Conservation (phyloP, 345 rosid species). For the Jatropha curcas region DNA sequence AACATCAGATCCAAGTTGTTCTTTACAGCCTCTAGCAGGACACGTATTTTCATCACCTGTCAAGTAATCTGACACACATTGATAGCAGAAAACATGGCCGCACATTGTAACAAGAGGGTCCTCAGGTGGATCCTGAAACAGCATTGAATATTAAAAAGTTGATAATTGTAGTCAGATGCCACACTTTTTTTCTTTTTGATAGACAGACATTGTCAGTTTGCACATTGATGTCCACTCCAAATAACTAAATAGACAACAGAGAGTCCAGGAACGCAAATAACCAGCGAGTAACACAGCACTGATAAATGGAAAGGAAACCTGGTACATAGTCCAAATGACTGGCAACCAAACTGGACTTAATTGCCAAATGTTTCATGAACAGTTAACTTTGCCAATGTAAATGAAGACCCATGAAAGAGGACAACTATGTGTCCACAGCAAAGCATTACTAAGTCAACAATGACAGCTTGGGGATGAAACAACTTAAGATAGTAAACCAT, state of each 20-base stretch:
- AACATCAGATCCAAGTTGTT: conserved; percentile 66
- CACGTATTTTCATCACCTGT: conserved; percentile 83
- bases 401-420: neutral
- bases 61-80: conserved; percentile 74
- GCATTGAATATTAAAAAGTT: conserved; percentile 21
- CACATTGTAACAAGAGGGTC: conserved; percentile 83
- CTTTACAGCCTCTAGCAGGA: conserved; percentile 66
- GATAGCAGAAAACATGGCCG: conserved; percentile 88
- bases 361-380: neutral
- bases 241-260: neutral
- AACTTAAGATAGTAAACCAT: neutral
- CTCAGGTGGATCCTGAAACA: conserved; percentile 89
- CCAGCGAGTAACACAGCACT: neutral
- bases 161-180: neutral
- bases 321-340: neutral
- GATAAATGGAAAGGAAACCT: neutral
- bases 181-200: neutral
- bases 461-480: neutral
- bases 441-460: neutral
- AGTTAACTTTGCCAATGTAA: neutral
- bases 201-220: neutral
- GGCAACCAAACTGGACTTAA: neutral
- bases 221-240: too few relatives aligned
- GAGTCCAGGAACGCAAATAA: neutral
- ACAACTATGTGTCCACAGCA: neutral